phyloP scores from a whole-genome alignment of 202 grass and related monocot genomes.

The Musa balbisiana region DNA sequence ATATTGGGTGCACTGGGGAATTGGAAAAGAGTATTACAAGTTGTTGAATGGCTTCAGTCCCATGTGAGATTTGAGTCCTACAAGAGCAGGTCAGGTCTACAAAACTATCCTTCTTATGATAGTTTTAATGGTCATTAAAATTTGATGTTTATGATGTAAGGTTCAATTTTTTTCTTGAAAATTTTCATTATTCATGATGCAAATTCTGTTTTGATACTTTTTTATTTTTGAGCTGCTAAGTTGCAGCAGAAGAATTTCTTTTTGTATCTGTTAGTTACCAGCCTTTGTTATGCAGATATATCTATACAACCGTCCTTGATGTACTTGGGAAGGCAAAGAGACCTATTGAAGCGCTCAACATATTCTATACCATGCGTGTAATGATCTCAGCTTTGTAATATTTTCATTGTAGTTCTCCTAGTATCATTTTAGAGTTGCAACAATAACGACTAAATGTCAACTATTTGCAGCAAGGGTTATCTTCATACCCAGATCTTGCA shows the following conservation, averaged over 20 bases:
- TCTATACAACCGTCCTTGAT: conserved; percentile 84
- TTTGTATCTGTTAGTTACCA: background rate
- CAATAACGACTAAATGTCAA: conserved; percentile 22
- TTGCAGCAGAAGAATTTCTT: background rate
- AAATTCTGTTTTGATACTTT: no score
- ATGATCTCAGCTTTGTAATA: conserved; percentile 15
- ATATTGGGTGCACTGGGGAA: conserved; percentile 74
- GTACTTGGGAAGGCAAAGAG: conserved; percentile 94
- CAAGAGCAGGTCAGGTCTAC: conserved; percentile 84
- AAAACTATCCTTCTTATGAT: background rate
- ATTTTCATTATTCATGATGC: background rate
- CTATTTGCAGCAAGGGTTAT: conserved; percentile 66
- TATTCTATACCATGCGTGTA: conserved; percentile 93
- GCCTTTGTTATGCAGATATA: conserved; percentile 54
- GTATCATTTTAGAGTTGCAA: conserved; percentile 18
- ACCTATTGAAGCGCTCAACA: conserved; percentile 74
- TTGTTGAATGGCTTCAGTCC: conserved; percentile 91
- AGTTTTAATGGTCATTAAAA: background rate
- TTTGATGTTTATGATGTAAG: background rate
- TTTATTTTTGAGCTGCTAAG: background rate
- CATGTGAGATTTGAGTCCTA: conserved; percentile 84
- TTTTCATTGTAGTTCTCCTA: background rate
- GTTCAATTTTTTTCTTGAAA: background rate
- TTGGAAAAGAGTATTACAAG: conserved; percentile 81
- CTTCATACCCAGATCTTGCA: conserved; percentile 87